Conservation (phyloP, 2,329 filamentous ascomycete species). For the Colletotrichum sp. region DNA sequence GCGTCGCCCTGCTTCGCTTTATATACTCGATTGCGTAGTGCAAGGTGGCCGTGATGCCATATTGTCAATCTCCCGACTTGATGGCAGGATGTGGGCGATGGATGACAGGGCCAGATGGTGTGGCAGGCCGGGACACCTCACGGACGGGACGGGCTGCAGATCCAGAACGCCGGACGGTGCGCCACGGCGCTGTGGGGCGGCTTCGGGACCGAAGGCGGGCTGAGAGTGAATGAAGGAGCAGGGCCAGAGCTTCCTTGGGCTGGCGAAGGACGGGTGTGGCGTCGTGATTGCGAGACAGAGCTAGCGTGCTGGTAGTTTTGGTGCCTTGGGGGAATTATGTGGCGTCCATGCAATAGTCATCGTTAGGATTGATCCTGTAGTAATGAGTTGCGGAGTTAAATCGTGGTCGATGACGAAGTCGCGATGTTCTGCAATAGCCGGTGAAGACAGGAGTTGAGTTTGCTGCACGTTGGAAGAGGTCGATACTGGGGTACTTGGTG, state of each 20-base stretch:
- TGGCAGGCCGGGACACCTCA: not conserved
- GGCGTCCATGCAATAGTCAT: not conserved
- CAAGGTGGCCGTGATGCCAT: not conserved
- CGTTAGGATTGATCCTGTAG: not conserved
- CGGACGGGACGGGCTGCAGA: not conserved
- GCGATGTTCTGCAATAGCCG: not conserved
- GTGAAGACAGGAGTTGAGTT: not conserved
- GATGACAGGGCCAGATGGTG: not conserved
- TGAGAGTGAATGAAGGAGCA: not conserved
- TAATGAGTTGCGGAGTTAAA: not conserved
- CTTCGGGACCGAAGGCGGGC: not conserved
- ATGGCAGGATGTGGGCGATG: not conserved
- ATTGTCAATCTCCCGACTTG: not conserved
- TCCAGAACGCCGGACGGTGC: slow-evolving; percentile 1
- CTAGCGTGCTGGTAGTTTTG: not conserved
- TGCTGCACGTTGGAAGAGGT: not conserved
- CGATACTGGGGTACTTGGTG: not conserved
- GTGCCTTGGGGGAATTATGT: not conserved
- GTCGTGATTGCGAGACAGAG: not conserved
- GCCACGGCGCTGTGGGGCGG: not conserved
- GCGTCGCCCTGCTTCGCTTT: not conserved
- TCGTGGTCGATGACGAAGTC: not conserved
- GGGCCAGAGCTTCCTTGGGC: not conserved
- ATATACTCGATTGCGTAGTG: not conserved
- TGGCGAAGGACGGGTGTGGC: not conserved